Evolutionary conservation across 2,329 filamentous ascomycete species (phyloP).

Genomic region (Fusarium temperatum): DNA sequence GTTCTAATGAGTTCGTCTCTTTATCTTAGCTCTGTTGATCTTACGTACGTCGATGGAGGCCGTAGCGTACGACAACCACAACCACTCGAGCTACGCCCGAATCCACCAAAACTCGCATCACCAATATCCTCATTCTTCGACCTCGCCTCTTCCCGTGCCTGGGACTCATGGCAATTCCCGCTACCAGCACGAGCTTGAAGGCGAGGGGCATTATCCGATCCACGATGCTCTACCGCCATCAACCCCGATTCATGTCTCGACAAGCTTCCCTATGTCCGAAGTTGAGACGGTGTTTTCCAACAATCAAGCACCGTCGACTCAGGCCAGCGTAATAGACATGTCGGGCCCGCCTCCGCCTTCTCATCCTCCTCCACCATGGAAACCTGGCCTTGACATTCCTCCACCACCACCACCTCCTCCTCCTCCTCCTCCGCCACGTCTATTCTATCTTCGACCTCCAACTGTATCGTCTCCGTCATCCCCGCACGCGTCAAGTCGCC

Average conservation of each 20-base stretch:
- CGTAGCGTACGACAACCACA: slow-evolving; percentile 25
- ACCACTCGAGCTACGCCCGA: slow-evolving; percentile 22
- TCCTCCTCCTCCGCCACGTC: background rate
- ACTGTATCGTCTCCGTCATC: slow-evolving; percentile 3
- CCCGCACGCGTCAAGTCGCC: background rate
- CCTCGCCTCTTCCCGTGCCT: slow-evolving; percentile 26
- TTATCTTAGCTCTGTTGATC: slow-evolving; percentile 26
- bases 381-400: background rate
- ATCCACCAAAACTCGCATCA: slow-evolving; percentile 14
- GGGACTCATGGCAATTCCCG: slow-evolving; percentile 22
- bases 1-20: slow-evolving; percentile 30
- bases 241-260: slow-evolving; percentile 19
- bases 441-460: slow-evolving; percentile 13
- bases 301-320: slow-evolving; percentile 42
- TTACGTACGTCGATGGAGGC: slow-evolving; percentile 32
- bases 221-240: slow-evolving; percentile 23
- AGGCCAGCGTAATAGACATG: slow-evolving; percentile 39
- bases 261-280: slow-evolving; percentile 39
- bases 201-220: slow-evolving; percentile 15
- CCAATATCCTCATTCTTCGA: slow-evolving; percentile 1
- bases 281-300: slow-evolving; percentile 42
- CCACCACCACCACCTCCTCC: background rate
- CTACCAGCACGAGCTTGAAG: slow-evolving; percentile 5
- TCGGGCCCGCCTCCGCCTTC: slow-evolving; percentile 33
- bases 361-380: slow-evolving; percentile 18